These are phyloP conservation scores for Plasmodium vivax DNA, from an alignment of 169 alveolate genomes.

Conservation along the genomic window DNA sequence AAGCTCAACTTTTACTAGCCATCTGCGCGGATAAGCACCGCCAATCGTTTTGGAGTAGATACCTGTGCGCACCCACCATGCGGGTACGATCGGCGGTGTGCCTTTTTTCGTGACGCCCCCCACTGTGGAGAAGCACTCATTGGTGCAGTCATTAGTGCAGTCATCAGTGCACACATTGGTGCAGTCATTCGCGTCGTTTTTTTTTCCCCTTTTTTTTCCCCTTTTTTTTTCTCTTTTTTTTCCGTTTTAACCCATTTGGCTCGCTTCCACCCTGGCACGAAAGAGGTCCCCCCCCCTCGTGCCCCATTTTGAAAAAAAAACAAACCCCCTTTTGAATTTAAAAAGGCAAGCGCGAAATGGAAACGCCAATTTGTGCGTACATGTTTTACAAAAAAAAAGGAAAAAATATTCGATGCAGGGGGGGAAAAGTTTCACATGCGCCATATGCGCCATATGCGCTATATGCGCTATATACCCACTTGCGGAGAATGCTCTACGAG, in stretches of 20 bases:
- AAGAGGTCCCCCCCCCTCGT: background rate
- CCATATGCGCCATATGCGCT: background rate
- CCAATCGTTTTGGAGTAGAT: background rate
- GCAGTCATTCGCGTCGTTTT: background rate
- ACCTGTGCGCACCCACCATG: background rate
- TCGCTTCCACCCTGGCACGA: background rate
- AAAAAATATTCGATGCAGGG: background rate
- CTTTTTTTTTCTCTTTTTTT: no score
- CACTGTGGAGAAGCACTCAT: background rate
- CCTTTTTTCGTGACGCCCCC: background rate
- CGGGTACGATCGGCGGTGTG: background rate
- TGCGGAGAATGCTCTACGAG: background rate
- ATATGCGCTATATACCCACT: background rate
- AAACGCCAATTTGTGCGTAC: background rate
- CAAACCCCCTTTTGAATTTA: background rate
- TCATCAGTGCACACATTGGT: no score
- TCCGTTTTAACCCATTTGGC: background rate
- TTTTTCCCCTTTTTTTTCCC: background rate
- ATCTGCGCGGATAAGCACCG: background rate
- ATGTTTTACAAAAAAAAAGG: background rate
- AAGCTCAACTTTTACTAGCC: conserved; percentile 41
- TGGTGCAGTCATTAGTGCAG: no score
- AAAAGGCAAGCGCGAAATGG: background rate
- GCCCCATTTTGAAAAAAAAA: background rate
- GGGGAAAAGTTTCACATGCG: background rate